Percentiles rank a stretch among this genome's conserved stretches.
These are phyloP conservation scores for Acacia acuminata DNA, from an alignment of 306 rosid genomes.

Conservation along the genomic window DNA sequence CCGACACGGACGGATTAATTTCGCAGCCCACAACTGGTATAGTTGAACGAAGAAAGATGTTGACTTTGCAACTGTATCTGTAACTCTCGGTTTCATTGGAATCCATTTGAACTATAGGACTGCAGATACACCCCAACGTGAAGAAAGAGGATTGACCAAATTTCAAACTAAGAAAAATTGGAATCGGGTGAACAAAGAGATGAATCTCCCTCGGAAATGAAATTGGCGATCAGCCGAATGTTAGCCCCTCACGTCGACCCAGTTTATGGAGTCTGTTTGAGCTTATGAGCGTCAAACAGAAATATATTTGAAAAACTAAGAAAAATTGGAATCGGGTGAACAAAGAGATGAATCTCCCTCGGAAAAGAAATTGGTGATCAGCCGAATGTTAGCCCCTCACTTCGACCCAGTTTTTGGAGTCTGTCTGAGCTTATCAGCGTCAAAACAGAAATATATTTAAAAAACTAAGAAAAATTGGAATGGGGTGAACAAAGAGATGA, in stretches of 20 bases:
- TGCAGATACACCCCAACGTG: neutral
- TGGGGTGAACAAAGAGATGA: neutral
- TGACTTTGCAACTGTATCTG: neutral
- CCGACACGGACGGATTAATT: neutral
- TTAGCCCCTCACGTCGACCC: too few relatives aligned
- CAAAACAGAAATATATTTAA: neutral
- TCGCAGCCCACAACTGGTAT: slow-evolving; percentile 30
- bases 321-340: neutral
- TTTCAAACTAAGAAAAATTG: neutral
- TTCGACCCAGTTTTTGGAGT: neutral
- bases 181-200: neutral
- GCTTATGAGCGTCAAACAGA: neutral
- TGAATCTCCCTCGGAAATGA: neutral
- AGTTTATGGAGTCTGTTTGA: neutral
- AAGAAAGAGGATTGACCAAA: neutral
- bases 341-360: neutral
- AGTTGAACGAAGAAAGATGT: neutral
- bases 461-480: neutral
- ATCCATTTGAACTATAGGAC: slow-evolving; percentile 2
- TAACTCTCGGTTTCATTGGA: neutral
- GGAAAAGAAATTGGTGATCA: neutral
- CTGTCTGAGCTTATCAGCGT: neutral
- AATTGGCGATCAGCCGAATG: neutral
- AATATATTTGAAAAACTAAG: neutral
- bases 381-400: neutral